Conservation (phyloP, 202 grass and related monocot species). For the Digitaria exilis region DNA sequence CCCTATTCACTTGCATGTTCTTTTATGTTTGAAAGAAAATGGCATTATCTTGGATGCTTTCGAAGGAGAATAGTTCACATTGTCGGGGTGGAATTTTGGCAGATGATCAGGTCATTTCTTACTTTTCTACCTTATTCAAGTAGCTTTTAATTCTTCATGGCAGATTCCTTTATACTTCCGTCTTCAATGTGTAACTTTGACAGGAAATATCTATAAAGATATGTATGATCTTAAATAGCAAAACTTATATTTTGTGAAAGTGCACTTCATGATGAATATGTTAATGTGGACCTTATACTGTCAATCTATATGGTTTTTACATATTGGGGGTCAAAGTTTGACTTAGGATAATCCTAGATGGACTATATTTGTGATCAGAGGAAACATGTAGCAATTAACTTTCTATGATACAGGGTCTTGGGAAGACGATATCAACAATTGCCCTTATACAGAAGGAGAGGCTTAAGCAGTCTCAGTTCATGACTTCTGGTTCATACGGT, state of each 20-base stretch:
- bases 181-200: neutral
- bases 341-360: neutral
- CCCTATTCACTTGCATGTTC: constrained; percentile 18
- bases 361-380: neutral
- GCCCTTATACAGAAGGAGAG: constrained; percentile 69
- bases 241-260: neutral
- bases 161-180: neutral
- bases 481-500: constrained; percentile 37
- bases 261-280: neutral
- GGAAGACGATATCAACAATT: constrained; percentile 83
- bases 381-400: neutral
- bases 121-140: constrained; percentile 33
- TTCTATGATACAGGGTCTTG: constrained; percentile 59
- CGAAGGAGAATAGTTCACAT: constrained; percentile 66
- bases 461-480: constrained; percentile 63
- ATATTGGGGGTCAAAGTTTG: no score
- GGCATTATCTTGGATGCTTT: constrained; percentile 78
- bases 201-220: neutral
- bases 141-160: constrained; percentile 19
- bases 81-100: constrained; percentile 83
- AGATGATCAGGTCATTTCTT: constrained; percentile 79
- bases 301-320: neutral
- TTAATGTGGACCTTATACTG: neutral
- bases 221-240: neutral
- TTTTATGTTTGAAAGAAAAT: constrained; percentile 66